Evolutionary conservation across 1,139 yeast genomes (phyloP), one percentile per base, ranked within the genome.

Genomic region (Zygosaccharomyces sapae): DNA sequence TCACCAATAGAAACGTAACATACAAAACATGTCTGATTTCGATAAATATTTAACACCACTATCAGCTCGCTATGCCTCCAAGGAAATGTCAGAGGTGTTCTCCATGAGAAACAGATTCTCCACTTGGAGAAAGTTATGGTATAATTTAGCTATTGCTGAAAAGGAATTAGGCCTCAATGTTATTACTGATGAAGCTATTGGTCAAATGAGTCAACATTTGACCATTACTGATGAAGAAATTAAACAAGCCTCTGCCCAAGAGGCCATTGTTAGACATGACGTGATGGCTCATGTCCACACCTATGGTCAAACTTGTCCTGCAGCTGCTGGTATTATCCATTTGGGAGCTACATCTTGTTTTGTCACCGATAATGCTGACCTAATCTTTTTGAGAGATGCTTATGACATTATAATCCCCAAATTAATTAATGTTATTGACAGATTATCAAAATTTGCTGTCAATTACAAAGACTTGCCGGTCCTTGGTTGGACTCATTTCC

Each of bases 251-350:
- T 75, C 92, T 46, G 80, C 80, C 63, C 97, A 92, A 73, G 99
- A 92, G 70, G 96, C 97, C 49, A 89, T 86, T 68, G 97, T 92
- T 48, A 86, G 99, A 74, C 99, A 92, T 70, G 99, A 92, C 69
- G 99, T 92, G 59, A 92, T 92, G 99, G 96, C 98, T 49, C 98
- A 92, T 62, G 97, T 92, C 52, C 98, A 94, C 66, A 87, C 85
- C 47, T 92, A 86, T 68, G 98, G 98, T 56, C 77, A 83, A 58
- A 81, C 86, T 29, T 86, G 95, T 62, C 99, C 99, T 16, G 84
- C 83, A 8, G 99, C 99, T 31, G 92, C 98, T 38, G 97, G 97
- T 59, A 90, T 92, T 69, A 92, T 92, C 65, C 99, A 92, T 67
- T 76, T 94, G 66, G 99, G 99, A 65, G 98, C 99, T 38, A 92